Evolutionary conservation across 2,329 filamentous ascomycete species (phyloP), one percentile per base, ranked within the genome.

Genomic region (Beauveria medogensis): DNA sequence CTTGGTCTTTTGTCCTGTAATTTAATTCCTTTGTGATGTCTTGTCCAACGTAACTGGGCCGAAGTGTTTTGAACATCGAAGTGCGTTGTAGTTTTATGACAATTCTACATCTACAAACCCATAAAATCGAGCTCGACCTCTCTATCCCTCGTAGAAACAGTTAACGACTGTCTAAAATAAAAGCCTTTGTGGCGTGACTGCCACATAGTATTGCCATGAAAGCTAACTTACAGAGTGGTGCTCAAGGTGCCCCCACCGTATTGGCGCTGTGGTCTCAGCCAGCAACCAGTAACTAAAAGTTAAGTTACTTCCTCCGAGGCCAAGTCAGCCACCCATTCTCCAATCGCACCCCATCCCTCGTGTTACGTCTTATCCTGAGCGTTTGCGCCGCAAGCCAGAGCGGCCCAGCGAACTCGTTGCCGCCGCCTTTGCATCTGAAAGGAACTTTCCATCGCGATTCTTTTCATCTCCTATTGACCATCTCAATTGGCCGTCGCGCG

Each of bases 321-420:
- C 34, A 48, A 54, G 54, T 48, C 54, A 43, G n/a, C n/a, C 37
- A 26, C 26, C 20, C n/a, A 20, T 50, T 28, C 41, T 55, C 57
- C 56, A 59, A 30, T 34, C 44, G 47, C 56, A 46, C 40, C 34
- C 28, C 44, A 61, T 55, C 59, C 52, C 52, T 61, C 43, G 59
- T 48, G 51, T 54, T 48, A 54, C 58, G 43, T 34, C 50, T 52
- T 44, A 30, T 18, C 43, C 30, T 55, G 43, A 53, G 34, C 43
- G 51, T 54, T 50, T 61, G 51, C 51, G 51, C 59, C 24, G 24
- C 22, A 34, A 55, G 30, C 51, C 58, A 48, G 30, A 48, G 43
- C 52, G 37, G 46, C 24, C n/a, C n/a, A 20, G 8, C 34, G n/a
- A 26, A 52, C 22, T 51, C 46, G 26, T 46, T 26, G 24, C 26